A percentile compares a stretch with the other conserved stretches of the same genome.
Evolutionary conservation across 495 filamentous ascomycete genomes (phyloP).

Genomic region (Achaetomiella virescens): DNA sequence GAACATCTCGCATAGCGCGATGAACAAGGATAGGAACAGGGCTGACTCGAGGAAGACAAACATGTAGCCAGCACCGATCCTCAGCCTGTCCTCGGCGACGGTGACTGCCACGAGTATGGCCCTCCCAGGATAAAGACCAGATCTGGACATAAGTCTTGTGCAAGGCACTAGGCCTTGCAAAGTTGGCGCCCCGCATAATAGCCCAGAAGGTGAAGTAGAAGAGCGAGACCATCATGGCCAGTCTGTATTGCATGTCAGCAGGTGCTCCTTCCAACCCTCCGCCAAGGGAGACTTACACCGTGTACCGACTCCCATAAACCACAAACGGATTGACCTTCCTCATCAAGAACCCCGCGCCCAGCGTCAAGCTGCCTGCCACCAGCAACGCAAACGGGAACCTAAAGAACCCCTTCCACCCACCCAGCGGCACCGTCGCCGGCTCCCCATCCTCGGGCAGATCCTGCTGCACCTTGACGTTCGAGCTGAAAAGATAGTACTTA

Average conservation of each 20-base stretch:
- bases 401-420: constrained; percentile 76
- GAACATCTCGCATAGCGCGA: constrained; percentile 73
- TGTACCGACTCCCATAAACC: constrained; percentile 76
- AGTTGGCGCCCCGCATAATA: constrained; percentile 73
- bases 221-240: constrained; percentile 76
- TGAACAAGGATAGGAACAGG: constrained; percentile 65
- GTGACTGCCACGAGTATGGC: constrained; percentile 64
- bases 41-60: constrained; percentile 74
- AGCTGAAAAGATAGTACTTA: constrained; percentile 73
- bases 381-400: constrained; percentile 73
- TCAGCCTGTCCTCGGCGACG: constrained; percentile 62
- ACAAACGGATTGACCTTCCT: constrained; percentile 81
- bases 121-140: constrained; percentile 74
- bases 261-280: not conserved
- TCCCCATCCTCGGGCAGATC: constrained; percentile 52
- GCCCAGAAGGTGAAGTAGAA: constrained; percentile 82
- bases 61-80: constrained; percentile 73
- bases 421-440: constrained; percentile 46
- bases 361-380: constrained; percentile 58
- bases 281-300: constrained; percentile 49
- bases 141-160: constrained; percentile 73
- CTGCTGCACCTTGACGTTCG: constrained; percentile 46
- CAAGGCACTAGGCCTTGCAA: constrained; percentile 77
- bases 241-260: constrained; percentile 36
- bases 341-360: constrained; percentile 71